Evolutionary conservation across 345 rosid species (phyloP), one percentile per base, ranked within the genome.

Genomic region (Linum trigynum): DNA sequence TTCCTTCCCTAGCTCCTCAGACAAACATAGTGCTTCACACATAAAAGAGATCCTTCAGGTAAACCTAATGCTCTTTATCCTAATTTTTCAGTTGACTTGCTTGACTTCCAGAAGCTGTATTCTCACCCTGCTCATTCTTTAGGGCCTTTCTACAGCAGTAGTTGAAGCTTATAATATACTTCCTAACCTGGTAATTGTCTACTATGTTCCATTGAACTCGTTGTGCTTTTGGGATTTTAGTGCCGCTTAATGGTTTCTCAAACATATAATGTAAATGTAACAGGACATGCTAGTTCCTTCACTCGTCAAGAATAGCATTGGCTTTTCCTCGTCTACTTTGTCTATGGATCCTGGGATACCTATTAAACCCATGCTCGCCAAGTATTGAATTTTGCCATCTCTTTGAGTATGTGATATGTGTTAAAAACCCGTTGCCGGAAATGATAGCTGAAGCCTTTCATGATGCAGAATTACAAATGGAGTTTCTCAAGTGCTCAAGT

Each of bases 361-460:
- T 72, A 84, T 91, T 16, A 89, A 87, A 83, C 96, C 95, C 53
- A 89, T 91, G 96, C 98, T 91, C 61, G 96, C 96, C 69, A 89
- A 82, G 98, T 91, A 86, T 62, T 66, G 63, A 7, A 62, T 67
- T 39, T 58, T 64, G 1, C 4, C 11, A 57, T 65, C 63, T 39
- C 55, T 42, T 65, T n/a, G 58, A 60, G 57, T 64, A 57, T 23
- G 14, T 55, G 11, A 45, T 55, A 37, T 63, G 55, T 38, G 51
- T 39, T 60, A 45, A 45, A 5, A 14, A 45, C 7, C 51, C 2
- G 51, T 45, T 8, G 3, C 12, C 32, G 51, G 51, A 45, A 45
- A 9, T 45, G 12, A 45, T 8, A 7, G 7, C 12, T 8, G 7
- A 45, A 7, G 51, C 12, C 65, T 60, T 40, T 55, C 48, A 14